A percentile compares a stretch with the other conserved stretches of the same genome.
Evolutionary conservation across 106 monocot species (phyloP).

Genomic region (Phalaenopsis aphrodite): DNA sequence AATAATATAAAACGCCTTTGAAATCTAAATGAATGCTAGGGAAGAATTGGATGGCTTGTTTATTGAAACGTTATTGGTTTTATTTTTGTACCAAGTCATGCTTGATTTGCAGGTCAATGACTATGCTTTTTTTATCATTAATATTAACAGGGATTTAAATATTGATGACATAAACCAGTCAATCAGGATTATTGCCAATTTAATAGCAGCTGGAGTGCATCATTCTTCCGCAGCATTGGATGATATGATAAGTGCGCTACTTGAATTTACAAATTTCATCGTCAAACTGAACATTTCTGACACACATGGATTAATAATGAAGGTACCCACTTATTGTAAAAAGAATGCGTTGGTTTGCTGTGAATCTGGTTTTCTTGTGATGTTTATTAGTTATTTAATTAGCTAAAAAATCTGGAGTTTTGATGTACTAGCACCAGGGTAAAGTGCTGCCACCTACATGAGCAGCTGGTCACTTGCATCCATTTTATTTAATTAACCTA

Average conservation of each 20-base stretch:
- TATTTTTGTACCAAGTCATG: background rate
- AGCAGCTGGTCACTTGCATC: background rate
- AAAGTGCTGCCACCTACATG: background rate
- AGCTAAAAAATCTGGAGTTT: background rate
- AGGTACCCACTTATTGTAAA: conserved; percentile 28
- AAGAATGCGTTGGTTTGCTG: background rate
- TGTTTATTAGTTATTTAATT: conserved; percentile 2
- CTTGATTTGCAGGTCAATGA: background rate
- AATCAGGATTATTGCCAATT: conserved; percentile 61
- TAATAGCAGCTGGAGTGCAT: conserved; percentile 51
- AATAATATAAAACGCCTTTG: background rate
- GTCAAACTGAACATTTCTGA: conserved; percentile 53
- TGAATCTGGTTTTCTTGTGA: background rate
- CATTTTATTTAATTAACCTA: background rate
- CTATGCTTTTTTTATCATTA: background rate
- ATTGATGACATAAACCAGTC: conserved; percentile 58
- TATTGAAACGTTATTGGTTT: background rate
- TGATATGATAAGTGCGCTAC: conserved; percentile 53
- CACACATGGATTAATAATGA: conserved; percentile 39
- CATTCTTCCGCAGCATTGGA: conserved; percentile 45
- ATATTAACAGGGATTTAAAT: conserved; percentile 55
- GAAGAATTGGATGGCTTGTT: background rate
- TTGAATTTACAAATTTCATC: conserved; percentile 49
- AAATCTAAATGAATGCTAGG: background rate
- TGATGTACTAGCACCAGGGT: background rate